A percentile compares a stretch with the other conserved stretches of the same genome.
Evolutionary conservation across 768 basidiomycete species (phyloP).

Genomic region (Imleria badia): DNA sequence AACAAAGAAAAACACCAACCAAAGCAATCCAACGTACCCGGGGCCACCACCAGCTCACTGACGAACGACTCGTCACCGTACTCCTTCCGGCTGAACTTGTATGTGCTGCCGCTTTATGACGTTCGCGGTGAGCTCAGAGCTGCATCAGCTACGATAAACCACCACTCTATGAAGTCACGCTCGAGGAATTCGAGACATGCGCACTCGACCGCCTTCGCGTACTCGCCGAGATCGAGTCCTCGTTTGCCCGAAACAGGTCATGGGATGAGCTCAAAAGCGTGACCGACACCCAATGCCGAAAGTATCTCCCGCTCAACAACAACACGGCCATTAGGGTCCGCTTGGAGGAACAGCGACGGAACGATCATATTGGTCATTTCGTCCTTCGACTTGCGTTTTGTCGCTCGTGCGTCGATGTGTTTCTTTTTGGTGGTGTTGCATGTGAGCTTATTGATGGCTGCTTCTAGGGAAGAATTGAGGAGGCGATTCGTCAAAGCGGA

Average conservation of each 20-base stretch:
- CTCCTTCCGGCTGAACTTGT: conserved; percentile 82
- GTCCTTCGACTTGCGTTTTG: conserved; percentile 94
- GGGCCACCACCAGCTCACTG: not conserved
- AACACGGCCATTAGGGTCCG: conserved; percentile 50
- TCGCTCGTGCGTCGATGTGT: conserved; percentile 69
- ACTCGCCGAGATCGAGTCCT: conserved; percentile 89
- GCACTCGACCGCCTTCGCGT: conserved; percentile 87
- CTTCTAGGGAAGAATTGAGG: conserved; percentile 80
- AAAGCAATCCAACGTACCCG: not conserved
- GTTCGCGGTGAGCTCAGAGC: conserved; percentile 2
- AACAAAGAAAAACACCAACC: conserved; percentile 9
- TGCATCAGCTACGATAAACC: conserved; percentile 78
- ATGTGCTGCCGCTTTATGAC: conserved; percentile 22
- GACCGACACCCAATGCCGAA: conserved; percentile 60
- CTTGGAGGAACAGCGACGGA: conserved; percentile 63
- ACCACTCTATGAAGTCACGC: conserved; percentile 82
- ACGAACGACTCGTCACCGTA: conserved; percentile 39
- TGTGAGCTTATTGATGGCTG: not conserved
- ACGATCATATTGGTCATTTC: conserved; percentile 91
- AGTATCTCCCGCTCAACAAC: conserved; percentile 72
- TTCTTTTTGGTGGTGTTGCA: not conserved
- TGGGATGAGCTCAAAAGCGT: conserved; percentile 73
- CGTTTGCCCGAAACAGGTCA: conserved; percentile 77
- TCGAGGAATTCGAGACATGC: conserved; percentile 93
- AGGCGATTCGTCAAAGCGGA: conserved; percentile 90